These are phyloP conservation scores for Barnettozyma populi DNA, from an alignment of 805 yeast genomes.

Conservation along the genomic window DNA sequence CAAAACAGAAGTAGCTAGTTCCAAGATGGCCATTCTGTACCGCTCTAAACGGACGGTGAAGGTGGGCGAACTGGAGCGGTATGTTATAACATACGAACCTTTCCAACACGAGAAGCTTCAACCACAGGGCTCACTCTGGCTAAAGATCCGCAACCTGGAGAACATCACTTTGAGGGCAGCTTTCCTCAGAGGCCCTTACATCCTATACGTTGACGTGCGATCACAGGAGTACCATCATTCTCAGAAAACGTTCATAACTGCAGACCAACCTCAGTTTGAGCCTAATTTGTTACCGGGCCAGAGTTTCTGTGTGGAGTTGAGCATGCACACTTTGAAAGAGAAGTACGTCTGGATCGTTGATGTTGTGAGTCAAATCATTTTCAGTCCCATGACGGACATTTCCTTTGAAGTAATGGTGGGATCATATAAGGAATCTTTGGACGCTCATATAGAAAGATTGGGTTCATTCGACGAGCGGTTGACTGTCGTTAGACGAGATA, in stretches of 20 bases:
- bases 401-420: slow-evolving; percentile 58
- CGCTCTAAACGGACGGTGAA: slow-evolving; percentile 41
- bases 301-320: slow-evolving; percentile 50
- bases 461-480: slow-evolving; percentile 32
- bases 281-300: slow-evolving; percentile 71
- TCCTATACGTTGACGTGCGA: slow-evolving; percentile 66
- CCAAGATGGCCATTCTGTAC: slow-evolving; percentile 23
- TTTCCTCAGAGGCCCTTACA: slow-evolving; percentile 68
- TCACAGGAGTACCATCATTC: slow-evolving; percentile 49
- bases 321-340: slow-evolving; percentile 56
- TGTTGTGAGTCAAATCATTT: slow-evolving; percentile 64
- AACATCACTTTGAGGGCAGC: slow-evolving; percentile 63
- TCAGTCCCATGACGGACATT: slow-evolving; percentile 54
- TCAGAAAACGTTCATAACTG: slow-evolving; percentile 52
- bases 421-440: slow-evolving; percentile 29
- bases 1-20: background rate
- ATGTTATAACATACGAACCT: slow-evolving; percentile 39
- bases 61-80: slow-evolving; percentile 57
- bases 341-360: slow-evolving; percentile 66
- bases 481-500: slow-evolving; percentile 45
- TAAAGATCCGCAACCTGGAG: slow-evolving; percentile 59
- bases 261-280: slow-evolving; percentile 72
- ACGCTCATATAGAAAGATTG: slow-evolving; percentile 24
- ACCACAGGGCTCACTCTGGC: slow-evolving; percentile 36
- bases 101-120: slow-evolving; percentile 29